Evolutionary conservation across 176 grass and related monocot genomes (phyloP).

Genomic region (Tillandsia leiboldiana): DNA sequence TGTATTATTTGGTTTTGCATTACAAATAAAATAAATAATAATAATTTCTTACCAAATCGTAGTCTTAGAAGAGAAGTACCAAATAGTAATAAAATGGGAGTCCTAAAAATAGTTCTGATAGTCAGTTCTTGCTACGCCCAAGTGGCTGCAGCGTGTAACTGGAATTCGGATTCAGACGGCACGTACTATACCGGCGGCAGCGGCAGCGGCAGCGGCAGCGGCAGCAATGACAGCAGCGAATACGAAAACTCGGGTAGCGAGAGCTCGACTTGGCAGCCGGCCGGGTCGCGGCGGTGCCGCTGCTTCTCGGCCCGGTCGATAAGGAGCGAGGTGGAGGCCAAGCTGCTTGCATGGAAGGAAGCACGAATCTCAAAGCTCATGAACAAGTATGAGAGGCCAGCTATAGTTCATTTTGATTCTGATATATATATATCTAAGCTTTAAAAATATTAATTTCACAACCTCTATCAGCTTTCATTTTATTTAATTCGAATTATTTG

Average conservation of each 20-base stretch:
- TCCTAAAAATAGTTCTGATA: background rate
- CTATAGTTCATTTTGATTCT: background rate
- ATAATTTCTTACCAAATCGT: too few relatives aligned
- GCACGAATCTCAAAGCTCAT: slow-evolving; percentile 46
- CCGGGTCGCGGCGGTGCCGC: slow-evolving; percentile 20
- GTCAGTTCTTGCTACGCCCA: background rate
- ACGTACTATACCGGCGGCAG: slow-evolving; percentile 25
- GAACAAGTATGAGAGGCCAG: slow-evolving; percentile 37
- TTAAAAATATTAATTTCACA: background rate
- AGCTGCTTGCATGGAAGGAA: slow-evolving; percentile 68
- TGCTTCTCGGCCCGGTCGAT: slow-evolving; percentile 14
- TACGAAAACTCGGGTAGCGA: slow-evolving; percentile 18
- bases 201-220: too few relatives aligned
- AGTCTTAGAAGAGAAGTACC: too few relatives aligned
- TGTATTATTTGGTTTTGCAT: too few relatives aligned
- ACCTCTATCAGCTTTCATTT: too few relatives aligned
- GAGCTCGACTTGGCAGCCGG: background rate
- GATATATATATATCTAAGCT: background rate
- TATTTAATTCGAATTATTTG: too few relatives aligned
- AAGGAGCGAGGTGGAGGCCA: slow-evolving; percentile 31
- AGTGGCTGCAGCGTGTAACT: slow-evolving; percentile 18
- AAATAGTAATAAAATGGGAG: too few relatives aligned
- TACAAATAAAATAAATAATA: too few relatives aligned
- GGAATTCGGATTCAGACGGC: slow-evolving; percentile 34
- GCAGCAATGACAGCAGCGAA: slow-evolving; percentile 22